Evolutionary conservation across 2,329 filamentous ascomycete species (phyloP), one percentile per base, ranked within the genome.

Genomic region (Trichoderma polysporum): DNA sequence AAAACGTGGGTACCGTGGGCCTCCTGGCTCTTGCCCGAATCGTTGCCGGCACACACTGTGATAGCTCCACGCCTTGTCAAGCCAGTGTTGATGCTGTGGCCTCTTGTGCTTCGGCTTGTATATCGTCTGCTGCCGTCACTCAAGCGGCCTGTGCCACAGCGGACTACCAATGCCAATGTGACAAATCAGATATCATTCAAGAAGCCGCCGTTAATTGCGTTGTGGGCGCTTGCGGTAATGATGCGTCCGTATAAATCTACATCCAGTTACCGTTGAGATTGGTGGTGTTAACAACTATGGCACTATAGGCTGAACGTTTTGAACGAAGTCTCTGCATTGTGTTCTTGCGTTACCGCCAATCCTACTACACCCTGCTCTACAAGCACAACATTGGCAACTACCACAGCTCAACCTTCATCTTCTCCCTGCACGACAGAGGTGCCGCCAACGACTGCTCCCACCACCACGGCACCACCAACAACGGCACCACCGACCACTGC

Each of bases 141-240:
- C 66, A 66, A 5, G 72, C 70, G 6, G 58, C 60, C 29, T 76
- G 74, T 37, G 67, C 61, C 8, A 66, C 69, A 10, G 60, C 37
- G 8, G 72, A 76, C 68, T 74, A 68, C 57, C 68, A 67, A 17
- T 76, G 74, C 57, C 71, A 73, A 49, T 76, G 74, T 65, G 68
- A 68, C 12, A 71, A 70, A 13, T 53, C 58, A 4, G 57, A 45
- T 4, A 68, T 67, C 17, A 74, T 77, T 31, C 74, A 74, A 41
- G 29, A 47, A 4, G 69, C 70, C 1, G 72, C 72, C 0, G 41
- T 62, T 19, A 22, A n/a, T 31, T 75, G 73, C 45, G 72, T 75
- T 33, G 58, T 70, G 12, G 58, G 39, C 17, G 69, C 61, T 10
- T 75, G 74, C 50, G 72, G 70, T 22, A n/a, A 69, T n/a, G 39